Base-by-base conservation (phyloP, 2,329 filamentous ascomycete species). In the Epicoccum nigrum region DNA sequence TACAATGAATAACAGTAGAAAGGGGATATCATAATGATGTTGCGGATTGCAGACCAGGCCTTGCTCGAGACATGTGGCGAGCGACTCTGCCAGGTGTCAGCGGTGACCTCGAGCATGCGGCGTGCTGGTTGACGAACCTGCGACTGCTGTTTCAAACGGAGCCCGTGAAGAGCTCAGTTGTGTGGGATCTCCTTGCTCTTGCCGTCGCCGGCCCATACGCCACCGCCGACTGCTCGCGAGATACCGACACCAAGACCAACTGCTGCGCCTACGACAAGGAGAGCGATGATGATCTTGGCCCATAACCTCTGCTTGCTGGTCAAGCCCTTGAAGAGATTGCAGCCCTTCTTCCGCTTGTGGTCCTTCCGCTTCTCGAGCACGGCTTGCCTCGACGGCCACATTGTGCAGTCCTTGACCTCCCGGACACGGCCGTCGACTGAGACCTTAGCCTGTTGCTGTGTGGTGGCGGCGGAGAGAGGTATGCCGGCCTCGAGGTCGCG, bases 311-410 rank as follows among this genome's bases (percentile, higher is more conserved):
- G 75, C 63, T 72, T 75, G 68, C 69, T 76, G 62, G 57, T 74
- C 59, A 78, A 58, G 51, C 63, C 66, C 41, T 66, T 63, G 73
- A 78, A 78, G 32, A 70, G 69, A 39, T 69, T 71, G 59, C 72
- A 76, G 56, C 72, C 72, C 40, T 67, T 69, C 39, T 63, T 64
- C 37, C 72, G 65, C 66, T 76, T 71, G 62, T 71, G 69, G 32
- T 58, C 60, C 63, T 70, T 71, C 49, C 72, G 70, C 63, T 73
- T 74, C 58, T 77, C 72, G 60, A 75, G 68, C 49, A 80, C 72
- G 25, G 77, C 77, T 64, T 78, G 73, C 58, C 74, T 74, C 33
- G 76, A 76, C 7, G 78, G 78, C 78, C 78, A 81, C 77, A 80
- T 79, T 57, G 73, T 76, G 73, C 77, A 79, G 54, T 80, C 78